Conservation (phyloP, 2,329 filamentous ascomycete genomes). For the Fusarium cyanostomum region DNA sequence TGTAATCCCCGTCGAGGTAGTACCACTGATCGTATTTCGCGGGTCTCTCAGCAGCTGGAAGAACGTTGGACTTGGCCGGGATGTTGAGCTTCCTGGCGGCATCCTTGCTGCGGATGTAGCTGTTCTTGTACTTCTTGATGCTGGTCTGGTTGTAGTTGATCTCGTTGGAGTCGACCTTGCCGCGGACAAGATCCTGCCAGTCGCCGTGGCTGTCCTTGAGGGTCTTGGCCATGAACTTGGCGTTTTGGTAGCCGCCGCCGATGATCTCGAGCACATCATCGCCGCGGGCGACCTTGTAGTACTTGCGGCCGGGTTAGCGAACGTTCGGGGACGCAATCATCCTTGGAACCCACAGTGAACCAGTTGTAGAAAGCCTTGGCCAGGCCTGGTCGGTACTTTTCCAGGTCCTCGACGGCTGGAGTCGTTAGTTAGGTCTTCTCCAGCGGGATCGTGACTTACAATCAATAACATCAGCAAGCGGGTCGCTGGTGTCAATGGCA, state of each 20-base stretch:
- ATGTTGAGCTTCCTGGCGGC: constrained; percentile 46
- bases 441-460: constrained; percentile 35
- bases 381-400: constrained; percentile 51
- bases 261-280: constrained; percentile 49
- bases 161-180: constrained; percentile 48
- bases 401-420: constrained; percentile 49
- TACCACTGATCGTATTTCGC: constrained; percentile 51
- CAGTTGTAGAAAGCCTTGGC: constrained; percentile 50
- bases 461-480: constrained; percentile 48
- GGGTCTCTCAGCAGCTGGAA: constrained; percentile 45
- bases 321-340: fast-evolving
- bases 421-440: constrained; percentile 1
- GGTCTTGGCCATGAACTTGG: constrained; percentile 44
- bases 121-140: constrained; percentile 42
- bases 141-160: constrained; percentile 56
- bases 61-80: constrained; percentile 43
- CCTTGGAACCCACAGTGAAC: constrained; percentile 47
- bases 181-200: constrained; percentile 53
- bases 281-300: constrained; percentile 54
- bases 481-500: constrained; percentile 51
- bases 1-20: constrained; percentile 48
- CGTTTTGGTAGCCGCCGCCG: constrained; percentile 50
- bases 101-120: constrained; percentile 47
- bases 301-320: constrained; percentile 35
- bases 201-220: constrained; percentile 51